Evolutionary conservation across 306 rosid genomes (phyloP).

Genomic region (Gastrolobium villosum): DNA sequence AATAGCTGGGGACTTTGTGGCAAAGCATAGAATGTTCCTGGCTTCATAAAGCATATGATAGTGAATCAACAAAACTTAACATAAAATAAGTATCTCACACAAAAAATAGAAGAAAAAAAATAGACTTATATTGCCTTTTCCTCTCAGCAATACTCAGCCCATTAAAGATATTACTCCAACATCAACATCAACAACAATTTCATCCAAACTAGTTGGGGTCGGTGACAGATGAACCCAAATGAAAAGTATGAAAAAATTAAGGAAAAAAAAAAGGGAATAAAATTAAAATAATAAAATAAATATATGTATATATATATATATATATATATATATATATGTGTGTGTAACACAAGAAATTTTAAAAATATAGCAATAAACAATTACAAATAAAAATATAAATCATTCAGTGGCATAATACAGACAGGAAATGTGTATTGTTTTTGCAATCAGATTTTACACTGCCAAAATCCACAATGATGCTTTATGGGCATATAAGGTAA

Average conservation of each 20-base stretch:
- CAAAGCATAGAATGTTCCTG: constrained; percentile 97
- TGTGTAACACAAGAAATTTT: no score
- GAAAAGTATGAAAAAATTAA: no score
- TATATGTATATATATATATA: no score
- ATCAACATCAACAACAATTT: no score
- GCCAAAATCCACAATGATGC: background rate
- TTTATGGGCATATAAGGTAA: background rate
- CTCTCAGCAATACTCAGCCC: background rate
- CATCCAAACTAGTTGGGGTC: no score
- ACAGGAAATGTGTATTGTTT: background rate
- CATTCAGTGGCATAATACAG: background rate
- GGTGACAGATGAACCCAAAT: no score
- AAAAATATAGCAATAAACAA: no score
- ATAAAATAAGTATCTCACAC: constrained; percentile 37
- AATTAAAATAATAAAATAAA: no score
- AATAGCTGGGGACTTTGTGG: constrained; percentile 99
- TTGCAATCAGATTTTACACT: constrained; percentile 22
- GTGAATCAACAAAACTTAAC: constrained; percentile 56
- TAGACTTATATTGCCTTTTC: constrained; percentile 3
- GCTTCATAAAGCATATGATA: constrained; percentile 76
- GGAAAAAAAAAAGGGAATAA: no score
- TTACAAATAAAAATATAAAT: background rate
- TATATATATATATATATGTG: no score
- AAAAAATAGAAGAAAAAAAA: constrained; percentile 14
- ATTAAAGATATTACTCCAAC: constrained; percentile 22